Base-by-base conservation (phyloP, 306 rosid species). In the Mimosa bimucronata region DNA sequence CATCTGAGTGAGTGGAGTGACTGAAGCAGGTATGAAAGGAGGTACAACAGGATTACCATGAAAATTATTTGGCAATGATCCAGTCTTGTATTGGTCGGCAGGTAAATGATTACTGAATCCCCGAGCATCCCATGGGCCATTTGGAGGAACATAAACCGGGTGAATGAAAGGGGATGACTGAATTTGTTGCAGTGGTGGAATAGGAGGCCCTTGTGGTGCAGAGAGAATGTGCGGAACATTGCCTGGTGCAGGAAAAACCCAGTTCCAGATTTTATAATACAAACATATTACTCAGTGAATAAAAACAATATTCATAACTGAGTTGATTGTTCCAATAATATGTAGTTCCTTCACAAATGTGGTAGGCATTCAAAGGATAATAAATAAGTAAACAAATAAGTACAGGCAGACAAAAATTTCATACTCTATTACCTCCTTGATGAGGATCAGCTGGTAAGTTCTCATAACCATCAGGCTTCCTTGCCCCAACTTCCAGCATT, bases 11-110 rank as follows among this genome's bases (percentile, higher is more conserved):
- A 94, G 87, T 25, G 98, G 97, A 82, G 97, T 91, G 79, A 91
- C 93, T 21, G 98, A 92, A 84, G 94, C 90, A 77, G 97, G 94
- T 76, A 90, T 75, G 78, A 90, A 95, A 62, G 98, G 94, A 78
- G 89, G 70, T 77, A 84, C 88, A 64, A 88, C 84, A 79, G 91
- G 81, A 87, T 75, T 87, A 28, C 89, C 84, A 52, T 83, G 97
- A 83, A 90, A 88, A 79, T 65, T 84, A 85, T 80, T 89, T 28
- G 90, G 88, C 79, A 83, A 76, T 38, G 69, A 87, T 66, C 86
- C 92, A 42, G 91, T 81, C 71, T 88, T 77, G 65, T 81, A 87
- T 67, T 90, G 94, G 82, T 82, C 87, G 75, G 77, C 77, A 84
- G 91, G 94, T 79, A 85, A 82, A 74, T 87, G 92, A 65, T 85